A percentile compares a stretch with the other conserved stretches of the same genome.
These are phyloP conservation scores for Anethum foeniculum DNA, from an alignment of 140 eudicot genomes.

Conservation along the genomic window DNA sequence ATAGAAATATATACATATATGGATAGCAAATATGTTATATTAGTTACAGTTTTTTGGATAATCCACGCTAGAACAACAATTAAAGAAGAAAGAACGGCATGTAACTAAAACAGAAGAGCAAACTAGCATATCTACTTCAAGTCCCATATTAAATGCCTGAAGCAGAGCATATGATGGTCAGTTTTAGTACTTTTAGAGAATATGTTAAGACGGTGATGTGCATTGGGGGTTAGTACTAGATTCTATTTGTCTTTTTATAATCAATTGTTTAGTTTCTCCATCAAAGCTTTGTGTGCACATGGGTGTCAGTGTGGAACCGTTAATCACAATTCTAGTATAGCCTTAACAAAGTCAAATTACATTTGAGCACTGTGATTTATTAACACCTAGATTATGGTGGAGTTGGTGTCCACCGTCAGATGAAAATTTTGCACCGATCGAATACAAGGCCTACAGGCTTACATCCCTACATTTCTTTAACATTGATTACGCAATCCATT, in stretches of 20 bases:
- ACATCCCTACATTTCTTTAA: not conserved
- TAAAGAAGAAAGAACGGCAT: not conserved
- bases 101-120: not conserved
- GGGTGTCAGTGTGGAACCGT: not conserved
- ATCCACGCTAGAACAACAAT: not conserved
- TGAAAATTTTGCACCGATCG: not conserved
- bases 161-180: not conserved
- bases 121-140: not conserved
- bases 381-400: not conserved
- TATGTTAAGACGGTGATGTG: not conserved
- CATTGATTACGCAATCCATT: not conserved
- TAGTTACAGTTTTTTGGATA: not conserved
- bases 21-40: not conserved
- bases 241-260: not conserved
- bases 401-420: not conserved
- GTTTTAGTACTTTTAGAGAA: not conserved
- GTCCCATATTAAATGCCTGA: not conserved
- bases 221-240: not conserved
- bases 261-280: not conserved
- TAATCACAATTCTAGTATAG: not conserved
- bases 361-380: not conserved
- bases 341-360: not conserved
- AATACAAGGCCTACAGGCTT: not conserved
- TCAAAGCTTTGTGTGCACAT: not conserved
- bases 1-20: not conserved